Conservation (phyloP, 805 yeast genomes). For the Lachancea cidri region DNA sequence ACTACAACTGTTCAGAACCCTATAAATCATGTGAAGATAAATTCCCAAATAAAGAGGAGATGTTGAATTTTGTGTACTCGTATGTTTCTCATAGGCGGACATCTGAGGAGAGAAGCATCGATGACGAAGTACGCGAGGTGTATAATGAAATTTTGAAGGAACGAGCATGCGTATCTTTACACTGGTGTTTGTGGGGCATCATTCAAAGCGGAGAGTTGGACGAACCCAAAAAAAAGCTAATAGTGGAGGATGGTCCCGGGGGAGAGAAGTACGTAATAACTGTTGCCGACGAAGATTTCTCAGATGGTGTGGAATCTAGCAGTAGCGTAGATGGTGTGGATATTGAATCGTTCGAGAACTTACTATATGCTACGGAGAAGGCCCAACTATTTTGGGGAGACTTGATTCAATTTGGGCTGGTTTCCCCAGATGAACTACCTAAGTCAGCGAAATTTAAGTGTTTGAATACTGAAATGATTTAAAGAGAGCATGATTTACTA, state of each 20-base stretch:
- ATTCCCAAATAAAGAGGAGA: slow-evolving; percentile 67
- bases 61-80: slow-evolving; percentile 65
- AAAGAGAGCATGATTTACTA: neutral
- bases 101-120: slow-evolving; percentile 32
- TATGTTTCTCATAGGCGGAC: slow-evolving; percentile 57
- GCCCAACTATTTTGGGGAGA: slow-evolving; percentile 72
- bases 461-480: slow-evolving; percentile 5
- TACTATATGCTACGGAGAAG: slow-evolving; percentile 71
- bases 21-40: slow-evolving; percentile 40
- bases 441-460: neutral
- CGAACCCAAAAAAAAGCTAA: slow-evolving; percentile 18
- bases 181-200: slow-evolving; percentile 92
- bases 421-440: slow-evolving; percentile 27
- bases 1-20: slow-evolving; percentile 59
- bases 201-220: slow-evolving; percentile 57
- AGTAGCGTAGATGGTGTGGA: slow-evolving; percentile 31
- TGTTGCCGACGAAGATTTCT: slow-evolving; percentile 23
- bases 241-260: slow-evolving; percentile 48
- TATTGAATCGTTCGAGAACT: slow-evolving; percentile 70
- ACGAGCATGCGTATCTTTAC: slow-evolving; percentile 74
- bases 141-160: slow-evolving; percentile 66
- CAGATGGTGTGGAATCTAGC: slow-evolving; percentile 26
- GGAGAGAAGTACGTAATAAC: slow-evolving; percentile 44
- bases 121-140: slow-evolving; percentile 44
- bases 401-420: slow-evolving; percentile 53